Evolutionary conservation across 768 basidiomycete genomes (phyloP).

Genomic region (Antrodiella citrinella): DNA sequence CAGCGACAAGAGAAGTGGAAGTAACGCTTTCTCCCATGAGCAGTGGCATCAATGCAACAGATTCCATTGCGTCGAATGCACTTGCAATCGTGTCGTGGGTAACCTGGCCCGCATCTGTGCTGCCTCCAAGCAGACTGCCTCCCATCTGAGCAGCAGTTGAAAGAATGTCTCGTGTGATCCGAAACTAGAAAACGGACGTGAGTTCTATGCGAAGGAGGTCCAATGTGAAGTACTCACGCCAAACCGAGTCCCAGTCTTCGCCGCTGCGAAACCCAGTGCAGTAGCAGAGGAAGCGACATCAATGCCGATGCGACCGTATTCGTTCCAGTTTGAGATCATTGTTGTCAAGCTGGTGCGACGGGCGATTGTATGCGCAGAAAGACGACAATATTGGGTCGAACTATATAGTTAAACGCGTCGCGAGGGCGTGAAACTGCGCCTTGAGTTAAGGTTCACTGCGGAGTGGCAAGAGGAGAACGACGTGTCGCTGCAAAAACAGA

Average conservation of each 20-base stretch:
- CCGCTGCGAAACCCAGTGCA: conserved; percentile 59
- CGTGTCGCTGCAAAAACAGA: too few species aligned
- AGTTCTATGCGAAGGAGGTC: not conserved
- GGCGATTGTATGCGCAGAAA: not conserved
- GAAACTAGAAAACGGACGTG: conserved; percentile 44
- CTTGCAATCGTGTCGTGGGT: conserved; percentile 52
- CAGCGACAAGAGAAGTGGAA: conserved; percentile 65
- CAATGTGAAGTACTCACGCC: conserved; percentile 40
- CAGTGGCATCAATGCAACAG: conserved; percentile 67
- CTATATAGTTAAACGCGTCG: too few species aligned
- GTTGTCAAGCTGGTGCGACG: not conserved
- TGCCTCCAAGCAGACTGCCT: conserved; percentile 58
- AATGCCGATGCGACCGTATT: conserved; percentile 45
- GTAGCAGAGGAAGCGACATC: conserved; percentile 59
- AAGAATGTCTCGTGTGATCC: conserved; percentile 54
- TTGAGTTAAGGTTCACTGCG: too few species aligned
- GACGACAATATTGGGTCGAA: too few species aligned
- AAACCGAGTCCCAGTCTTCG: conserved; percentile 58
- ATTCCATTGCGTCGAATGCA: conserved; percentile 59
- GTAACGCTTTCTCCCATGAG: conserved; percentile 70
- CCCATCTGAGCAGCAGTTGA: conserved; percentile 51
- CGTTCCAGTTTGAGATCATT: conserved; percentile 32
- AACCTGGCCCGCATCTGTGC: conserved; percentile 46
- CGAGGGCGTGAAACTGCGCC: too few species aligned
- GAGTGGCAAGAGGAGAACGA: too few species aligned